Percentiles rank a stretch among this genome's conserved stretches.
These are phyloP conservation scores for Erythrobasidium hasegawianum DNA, from an alignment of 1,284 basidiomycete species.

Conservation along the genomic window DNA sequence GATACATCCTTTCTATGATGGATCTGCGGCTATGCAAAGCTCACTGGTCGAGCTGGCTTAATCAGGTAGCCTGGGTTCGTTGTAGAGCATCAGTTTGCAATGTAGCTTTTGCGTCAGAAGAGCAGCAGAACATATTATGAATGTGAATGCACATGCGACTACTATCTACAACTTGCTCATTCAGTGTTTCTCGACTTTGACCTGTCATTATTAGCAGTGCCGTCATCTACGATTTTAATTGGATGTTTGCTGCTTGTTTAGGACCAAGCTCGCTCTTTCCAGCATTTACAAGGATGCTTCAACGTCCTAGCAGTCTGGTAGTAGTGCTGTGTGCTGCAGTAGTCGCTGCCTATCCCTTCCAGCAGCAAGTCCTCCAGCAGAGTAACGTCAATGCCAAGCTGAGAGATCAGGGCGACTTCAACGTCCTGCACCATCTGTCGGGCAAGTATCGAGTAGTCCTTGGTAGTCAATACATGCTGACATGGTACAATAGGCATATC, in stretches of 20 bases:
- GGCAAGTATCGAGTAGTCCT: not conserved
- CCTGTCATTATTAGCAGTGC: not conserved
- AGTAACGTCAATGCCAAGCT: not conserved
- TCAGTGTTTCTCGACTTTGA: too few relatives aligned
- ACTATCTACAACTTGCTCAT: too few relatives aligned
- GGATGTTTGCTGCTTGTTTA: too few relatives aligned
- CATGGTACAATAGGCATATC: constrained; percentile 11
- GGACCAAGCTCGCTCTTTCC: constrained; percentile 1
- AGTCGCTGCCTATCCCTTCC: constrained; percentile 2
- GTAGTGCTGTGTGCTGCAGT: not conserved
- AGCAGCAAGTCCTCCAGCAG: constrained; percentile 14
- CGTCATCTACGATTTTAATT: not conserved
- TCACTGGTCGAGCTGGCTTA: not conserved
- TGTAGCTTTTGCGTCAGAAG: not conserved
- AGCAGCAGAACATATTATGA: not conserved
- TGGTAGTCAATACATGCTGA: not conserved
- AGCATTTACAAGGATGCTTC: constrained; percentile 8
- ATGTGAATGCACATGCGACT: not conserved
- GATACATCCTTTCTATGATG: not conserved
- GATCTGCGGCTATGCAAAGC: too few relatives aligned
- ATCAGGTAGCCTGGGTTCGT: not conserved
- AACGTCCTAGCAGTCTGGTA: not conserved
- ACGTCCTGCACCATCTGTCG: constrained; percentile 32
- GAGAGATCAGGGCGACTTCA: constrained; percentile 8
- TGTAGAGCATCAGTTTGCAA: not conserved